Base-by-base conservation (phyloP, 1,284 basidiomycete species). In the Heliocybe sulcata region DNA sequence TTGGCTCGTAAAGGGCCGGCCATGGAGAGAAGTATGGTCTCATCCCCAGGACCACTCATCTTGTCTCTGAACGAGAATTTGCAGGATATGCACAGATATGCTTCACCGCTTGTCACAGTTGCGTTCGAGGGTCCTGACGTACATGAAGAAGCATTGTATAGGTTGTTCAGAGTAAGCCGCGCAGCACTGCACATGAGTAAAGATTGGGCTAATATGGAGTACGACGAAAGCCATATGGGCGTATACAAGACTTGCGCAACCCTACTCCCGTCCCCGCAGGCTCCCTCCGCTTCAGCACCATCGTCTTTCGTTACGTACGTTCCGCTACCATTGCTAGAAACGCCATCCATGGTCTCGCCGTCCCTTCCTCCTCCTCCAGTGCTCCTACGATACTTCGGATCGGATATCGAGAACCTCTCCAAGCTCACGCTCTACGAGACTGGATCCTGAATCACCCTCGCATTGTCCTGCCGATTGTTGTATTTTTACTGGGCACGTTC, bases 391-490 rank as follows among this genome's bases (percentile, higher is more conserved):
- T 79, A 12, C 68, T 94, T 49, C 75, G 82, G 27, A 77, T 86
- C 45, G 77, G 77, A 42, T 96, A 93, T 67, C 79, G 89, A 63
- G 77, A 77, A 52, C 87, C 87, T 12, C 74, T 93, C n/a, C 85
- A 89, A 65, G 83, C 82, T 0, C 90, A 95, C 66, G 83, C 76
- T 29, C 69, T 96, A 27, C 79, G 90, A 45, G 85, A 89, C 64
- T 99, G 94, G 90, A 74, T 95, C 54, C 76, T 85, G 4, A 77
- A 71, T 20, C 96, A 99, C 72, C 96, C 96, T 0, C 83, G 83
- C 59, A 89, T 98, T 56, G 83, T 89, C 45, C 72, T 98, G 2
- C 96, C 96, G 0, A 70, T 97, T 11, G 57, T 95, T 1, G 82
- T 94, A 47, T 96, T 98, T 70, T 73, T 98, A 1, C 67, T 98